Evolutionary conservation across 495 filamentous ascomycete genomes (phyloP), one percentile per base, ranked within the genome.

Genomic region (Pseudomonodictys pantanalensis): DNA sequence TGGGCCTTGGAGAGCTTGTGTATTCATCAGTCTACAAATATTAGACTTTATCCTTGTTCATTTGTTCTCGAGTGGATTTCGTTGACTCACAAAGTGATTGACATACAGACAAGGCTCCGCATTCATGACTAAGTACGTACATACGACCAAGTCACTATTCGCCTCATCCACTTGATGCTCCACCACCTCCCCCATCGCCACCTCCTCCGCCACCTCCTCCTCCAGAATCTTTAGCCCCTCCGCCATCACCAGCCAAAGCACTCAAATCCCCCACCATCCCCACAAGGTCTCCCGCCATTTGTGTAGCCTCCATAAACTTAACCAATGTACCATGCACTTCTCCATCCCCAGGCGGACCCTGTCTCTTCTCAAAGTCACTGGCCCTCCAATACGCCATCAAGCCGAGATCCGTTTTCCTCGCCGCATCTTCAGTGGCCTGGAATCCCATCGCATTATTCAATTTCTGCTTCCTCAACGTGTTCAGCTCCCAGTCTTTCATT

Each of bases 401-500:
- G 6, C 62, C 62, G 2, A 65, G 26, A 50, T 50, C 35, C 28
- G 23, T 20, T 51, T 52, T 45, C 52, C 62, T 51, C 18, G 62
- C 62, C 2, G 12, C 15, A 6, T 45, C 35, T 26, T 42, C 44
- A 26, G 11, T 56, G 10, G 25, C n/a, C 46, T 25, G 32, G 33
- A 65, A 59, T 8, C 44, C 52, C 17, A 7, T 26, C 45, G 52
- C 44, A 48, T 57, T 30, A n/a, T 45, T 57, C 52, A 18, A 38
- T 45, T 44, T 56, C 62, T 60, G 25, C 33, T 60, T 42, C n/a
- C 62, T 5, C 3, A 60, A 24, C 25, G 25, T 44, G 17, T 52
- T 8, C 56, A 33, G 39, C 38, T 60, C 50, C 62, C 62, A 65
- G 17, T 65, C 62, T 25, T 60, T 60, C 35, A 65, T n/a, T 22